These are phyloP conservation scores for Cryphonectria radicalis DNA, from an alignment of 2,329 filamentous ascomycete species.

Conservation along the genomic window DNA sequence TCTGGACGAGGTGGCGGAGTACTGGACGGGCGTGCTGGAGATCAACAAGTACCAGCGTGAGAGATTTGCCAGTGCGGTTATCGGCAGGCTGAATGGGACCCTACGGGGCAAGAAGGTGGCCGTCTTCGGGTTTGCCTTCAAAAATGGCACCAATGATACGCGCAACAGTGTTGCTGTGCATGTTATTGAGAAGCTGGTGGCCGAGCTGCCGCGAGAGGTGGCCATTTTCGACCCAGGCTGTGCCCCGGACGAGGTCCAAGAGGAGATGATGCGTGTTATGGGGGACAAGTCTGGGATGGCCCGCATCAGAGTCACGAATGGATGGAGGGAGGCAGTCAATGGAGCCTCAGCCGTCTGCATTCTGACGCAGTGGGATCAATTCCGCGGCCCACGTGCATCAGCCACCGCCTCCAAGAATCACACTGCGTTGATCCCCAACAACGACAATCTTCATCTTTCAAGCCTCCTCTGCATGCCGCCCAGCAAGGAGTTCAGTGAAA, in stretches of 20 bases:
- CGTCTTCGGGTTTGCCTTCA: constrained; percentile 65
- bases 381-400: constrained; percentile 40
- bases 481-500: constrained; percentile 34
- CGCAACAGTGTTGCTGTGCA: constrained; percentile 59
- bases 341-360: constrained; percentile 53
- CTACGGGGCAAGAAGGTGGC: constrained; percentile 59
- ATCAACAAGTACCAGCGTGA: constrained; percentile 64
- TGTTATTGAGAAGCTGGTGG: constrained; percentile 54
- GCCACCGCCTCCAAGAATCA: constrained; percentile 28
- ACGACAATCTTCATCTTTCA: background rate
- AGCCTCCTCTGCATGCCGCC: background rate
- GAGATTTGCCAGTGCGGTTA: constrained; percentile 58
- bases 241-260: constrained; percentile 39
- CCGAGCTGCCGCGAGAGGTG: constrained; percentile 53
- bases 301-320: constrained; percentile 43
- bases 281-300: constrained; percentile 35
- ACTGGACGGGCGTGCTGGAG: constrained; percentile 61
- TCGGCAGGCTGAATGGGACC: constrained; percentile 58
- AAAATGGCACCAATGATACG: constrained; percentile 64
- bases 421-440: background rate
- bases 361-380: constrained; percentile 58
- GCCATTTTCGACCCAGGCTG: constrained; percentile 57
- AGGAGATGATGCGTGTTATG: constrained; percentile 35
- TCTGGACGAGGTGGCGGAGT: constrained; percentile 60
- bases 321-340: constrained; percentile 50